Evolutionary conservation across 148 eudicot species (phyloP), one percentile per base, ranked within the genome.

Genomic region (Amaranthus hypochondriacus): DNA sequence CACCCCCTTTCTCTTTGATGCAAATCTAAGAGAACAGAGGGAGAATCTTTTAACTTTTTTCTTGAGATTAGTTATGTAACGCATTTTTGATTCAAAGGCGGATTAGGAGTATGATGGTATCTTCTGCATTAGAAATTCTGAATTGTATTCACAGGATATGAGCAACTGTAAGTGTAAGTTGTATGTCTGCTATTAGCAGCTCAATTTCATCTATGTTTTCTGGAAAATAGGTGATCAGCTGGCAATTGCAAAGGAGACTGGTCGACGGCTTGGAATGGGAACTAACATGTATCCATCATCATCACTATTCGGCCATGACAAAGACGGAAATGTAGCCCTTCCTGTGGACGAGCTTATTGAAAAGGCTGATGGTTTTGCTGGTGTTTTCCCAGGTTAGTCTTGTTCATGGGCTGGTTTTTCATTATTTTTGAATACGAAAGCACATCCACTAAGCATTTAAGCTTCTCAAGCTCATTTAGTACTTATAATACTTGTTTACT

Each of bases 231-330:
- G 91, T 63, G 91, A 88, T 73, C 91, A 88, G 49, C 76, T 88
- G 76, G 91, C 91, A 66, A 88, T 88, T 78, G 91, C 91, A 54
- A 88, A 88, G 74, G 91, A 88, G 84, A 88, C 89, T 56, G 91
- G 91, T 67, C 80, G 91, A 65, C 84, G 91, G 28, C 89, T 88
- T 80, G 91, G 90, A 60, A 87, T 87, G 91, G 91, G 90, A 76
- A 85, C 88, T 42, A 85, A 85, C 74, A 87, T 87, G 90, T 87
- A 87, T 73, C 90, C 90, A 4, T 83, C 91, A 50, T 87, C 88
- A 55, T 81, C 91, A 10, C 71, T 88, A 72, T 77, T 88, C 75
- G 87, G 89, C 50, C 84, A 77, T 55, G 63, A 84, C 15, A 82
- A 76, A 70, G 83, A 76, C 56, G 87, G 80, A 74, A 49, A 61